phyloP scores from a whole-genome alignment of 306 rosid genomes.

The Vigna radiata region DNA sequence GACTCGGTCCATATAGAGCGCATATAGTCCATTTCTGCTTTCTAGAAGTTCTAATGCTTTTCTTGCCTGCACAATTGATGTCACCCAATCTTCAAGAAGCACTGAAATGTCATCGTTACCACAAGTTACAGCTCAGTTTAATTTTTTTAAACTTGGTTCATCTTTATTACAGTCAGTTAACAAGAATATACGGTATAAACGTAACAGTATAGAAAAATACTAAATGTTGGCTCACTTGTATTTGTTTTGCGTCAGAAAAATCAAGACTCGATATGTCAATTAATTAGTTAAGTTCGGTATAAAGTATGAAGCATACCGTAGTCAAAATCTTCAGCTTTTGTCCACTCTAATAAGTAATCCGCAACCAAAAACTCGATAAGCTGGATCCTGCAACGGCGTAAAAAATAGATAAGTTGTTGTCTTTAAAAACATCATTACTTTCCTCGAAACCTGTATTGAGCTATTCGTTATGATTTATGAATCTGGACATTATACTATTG shows the following conservation, averaged over 20 bases:
- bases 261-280: conserved; percentile 1
- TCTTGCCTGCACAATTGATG: conserved; percentile 70
- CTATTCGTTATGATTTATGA: conserved; percentile 10
- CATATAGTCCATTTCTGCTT: conserved; percentile 86
- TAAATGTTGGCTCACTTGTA: neutral
- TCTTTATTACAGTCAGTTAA: neutral
- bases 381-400: conserved; percentile 75
- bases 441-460: conserved; percentile 7
- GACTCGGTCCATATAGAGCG: conserved; percentile 83
- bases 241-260: conserved; percentile 26
- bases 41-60: conserved; percentile 80
- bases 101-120: conserved; percentile 50
- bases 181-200: neutral
- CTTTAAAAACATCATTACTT: conserved; percentile 8
- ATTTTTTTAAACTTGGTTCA: conserved; percentile 17
- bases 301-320: conserved; percentile 53
- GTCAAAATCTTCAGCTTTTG: conserved; percentile 69
- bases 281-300: conserved; percentile 9
- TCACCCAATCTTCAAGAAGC: conserved; percentile 86
- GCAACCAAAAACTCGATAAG: conserved; percentile 79
- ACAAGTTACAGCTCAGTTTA: conserved; percentile 23
- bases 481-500: conserved; percentile 17
- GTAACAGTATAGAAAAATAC: neutral
- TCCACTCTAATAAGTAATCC: conserved; percentile 79
- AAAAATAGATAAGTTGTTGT: conserved; percentile 33